These are phyloP conservation scores for Colletotrichum sp. DNA, from an alignment of 2,329 filamentous ascomycete genomes.

Conservation along the genomic window DNA sequence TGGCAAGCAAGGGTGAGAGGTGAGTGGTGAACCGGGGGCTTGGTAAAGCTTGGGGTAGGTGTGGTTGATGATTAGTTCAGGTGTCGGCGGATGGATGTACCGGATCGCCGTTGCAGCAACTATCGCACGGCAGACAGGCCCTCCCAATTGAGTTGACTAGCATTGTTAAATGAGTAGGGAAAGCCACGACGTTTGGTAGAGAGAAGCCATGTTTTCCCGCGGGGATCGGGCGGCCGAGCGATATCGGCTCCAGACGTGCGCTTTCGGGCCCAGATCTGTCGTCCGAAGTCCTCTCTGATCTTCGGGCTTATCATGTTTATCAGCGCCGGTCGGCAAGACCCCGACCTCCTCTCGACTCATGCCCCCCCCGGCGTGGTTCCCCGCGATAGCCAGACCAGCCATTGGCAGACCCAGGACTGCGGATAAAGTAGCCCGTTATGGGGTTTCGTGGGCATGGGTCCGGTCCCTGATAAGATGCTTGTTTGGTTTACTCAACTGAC, in stretches of 20 bases:
- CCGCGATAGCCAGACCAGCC: not conserved
- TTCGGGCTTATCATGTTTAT: not conserved
- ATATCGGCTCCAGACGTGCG: slow-evolving; percentile 1
- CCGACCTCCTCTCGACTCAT: not conserved
- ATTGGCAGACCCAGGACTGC: not conserved
- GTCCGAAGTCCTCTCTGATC: not conserved
- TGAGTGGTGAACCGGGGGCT: not conserved
- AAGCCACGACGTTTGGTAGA: not conserved
- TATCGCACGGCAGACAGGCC: not conserved
- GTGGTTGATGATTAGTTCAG: not conserved
- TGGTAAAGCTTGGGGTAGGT: not conserved
- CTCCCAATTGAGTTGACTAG: not conserved
- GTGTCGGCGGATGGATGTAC: not conserved
- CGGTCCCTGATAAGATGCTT: not conserved
- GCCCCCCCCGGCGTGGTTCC: not conserved
- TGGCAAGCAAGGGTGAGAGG: not conserved
- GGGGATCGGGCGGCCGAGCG: slow-evolving; percentile 1
- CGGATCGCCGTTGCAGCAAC: not conserved
- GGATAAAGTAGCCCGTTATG: not conserved
- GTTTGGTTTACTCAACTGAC: not conserved
- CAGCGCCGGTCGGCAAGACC: not conserved
- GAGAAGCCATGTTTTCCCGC: not conserved
- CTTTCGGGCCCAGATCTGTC: not conserved
- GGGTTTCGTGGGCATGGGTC: not conserved
- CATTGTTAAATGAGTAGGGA: slow-evolving; percentile 1